Conservation (phyloP, 2,329 filamentous ascomycete species). For the Trichoderma lentiforme region DNA sequence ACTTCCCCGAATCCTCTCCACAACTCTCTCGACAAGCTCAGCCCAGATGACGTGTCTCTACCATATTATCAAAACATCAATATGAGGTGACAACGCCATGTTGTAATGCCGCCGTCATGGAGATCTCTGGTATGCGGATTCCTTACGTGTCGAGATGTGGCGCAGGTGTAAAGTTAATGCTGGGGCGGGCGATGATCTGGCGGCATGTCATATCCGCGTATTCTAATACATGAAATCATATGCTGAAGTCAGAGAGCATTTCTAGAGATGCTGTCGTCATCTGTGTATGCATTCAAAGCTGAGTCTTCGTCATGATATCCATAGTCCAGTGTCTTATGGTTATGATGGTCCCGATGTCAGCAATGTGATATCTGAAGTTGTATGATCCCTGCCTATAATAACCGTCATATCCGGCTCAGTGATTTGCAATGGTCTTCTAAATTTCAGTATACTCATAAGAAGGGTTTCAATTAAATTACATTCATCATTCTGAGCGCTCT, state of each 20-base stretch:
- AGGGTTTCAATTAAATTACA: background rate
- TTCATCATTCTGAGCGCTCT: background rate
- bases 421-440: background rate
- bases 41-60: background rate
- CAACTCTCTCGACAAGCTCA: background rate
- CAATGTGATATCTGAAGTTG: background rate
- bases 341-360: background rate
- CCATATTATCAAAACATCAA: background rate
- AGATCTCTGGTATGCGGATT: background rate
- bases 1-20: background rate
- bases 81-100: constrained; percentile 3
- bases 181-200: background rate
- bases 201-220: background rate
- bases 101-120: constrained; percentile 4
- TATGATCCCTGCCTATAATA: background rate
- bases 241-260: background rate
- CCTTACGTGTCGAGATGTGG: constrained; percentile 3
- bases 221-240: background rate
- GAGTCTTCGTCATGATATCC: background rate
- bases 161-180: constrained; percentile 8
- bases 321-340: background rate
- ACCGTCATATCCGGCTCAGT: background rate
- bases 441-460: background rate
- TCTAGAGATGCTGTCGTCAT: background rate
- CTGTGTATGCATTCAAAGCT: accelerated